A percentile compares a stretch with the other conserved stretches of the same genome.
These are phyloP conservation scores for Triticum monococcum DNA, from an alignment of 176 grass and related monocot genomes.

Conservation along the genomic window DNA sequence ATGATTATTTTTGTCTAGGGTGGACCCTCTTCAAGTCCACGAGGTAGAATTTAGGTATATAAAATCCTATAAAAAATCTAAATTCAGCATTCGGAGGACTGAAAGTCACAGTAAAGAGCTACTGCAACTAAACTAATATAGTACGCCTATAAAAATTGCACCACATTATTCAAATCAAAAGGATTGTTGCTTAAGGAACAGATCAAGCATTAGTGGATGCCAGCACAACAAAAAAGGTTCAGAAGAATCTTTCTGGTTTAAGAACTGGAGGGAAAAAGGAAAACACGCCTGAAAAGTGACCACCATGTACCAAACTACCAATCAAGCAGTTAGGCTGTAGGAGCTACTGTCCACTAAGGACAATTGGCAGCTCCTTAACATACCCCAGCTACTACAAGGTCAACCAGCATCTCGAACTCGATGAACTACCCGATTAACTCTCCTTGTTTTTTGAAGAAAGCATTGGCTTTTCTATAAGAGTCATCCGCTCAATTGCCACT, in stretches of 20 bases:
- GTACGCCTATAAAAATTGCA: slow-evolving; percentile 19
- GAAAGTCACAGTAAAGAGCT: slow-evolving; percentile 25
- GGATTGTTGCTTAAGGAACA: slow-evolving; percentile 34
- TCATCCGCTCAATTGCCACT: neutral
- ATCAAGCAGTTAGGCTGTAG: slow-evolving; percentile 34
- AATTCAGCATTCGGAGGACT: neutral
- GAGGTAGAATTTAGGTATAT: neutral
- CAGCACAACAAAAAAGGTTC: slow-evolving; percentile 28
- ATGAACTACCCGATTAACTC: neutral
- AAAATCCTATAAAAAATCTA: slow-evolving; percentile 3
- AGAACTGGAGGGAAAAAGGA: slow-evolving; percentile 35
- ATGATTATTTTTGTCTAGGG: slow-evolving; percentile 29
- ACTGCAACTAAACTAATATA: slow-evolving; percentile 9
- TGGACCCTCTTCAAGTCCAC: slow-evolving; percentile 23
- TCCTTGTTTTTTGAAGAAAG: too few species aligned
- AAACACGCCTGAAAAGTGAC: slow-evolving; percentile 45
- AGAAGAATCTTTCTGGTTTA: slow-evolving; percentile 38
- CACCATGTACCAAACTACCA: slow-evolving; percentile 17
- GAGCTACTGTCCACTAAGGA: slow-evolving; percentile 27
- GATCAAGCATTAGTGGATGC: slow-evolving; percentile 34
- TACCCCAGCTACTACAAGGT: slow-evolving; percentile 4
- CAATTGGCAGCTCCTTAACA: slow-evolving; percentile 27
- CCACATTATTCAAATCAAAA: neutral
- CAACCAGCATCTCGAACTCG: neutral
- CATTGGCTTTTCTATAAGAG: neutral